Evolutionary conservation across 495 filamentous ascomycete genomes (phyloP), one percentile per base, ranked within the genome.

Genomic region (Choiromyces venosus): DNA sequence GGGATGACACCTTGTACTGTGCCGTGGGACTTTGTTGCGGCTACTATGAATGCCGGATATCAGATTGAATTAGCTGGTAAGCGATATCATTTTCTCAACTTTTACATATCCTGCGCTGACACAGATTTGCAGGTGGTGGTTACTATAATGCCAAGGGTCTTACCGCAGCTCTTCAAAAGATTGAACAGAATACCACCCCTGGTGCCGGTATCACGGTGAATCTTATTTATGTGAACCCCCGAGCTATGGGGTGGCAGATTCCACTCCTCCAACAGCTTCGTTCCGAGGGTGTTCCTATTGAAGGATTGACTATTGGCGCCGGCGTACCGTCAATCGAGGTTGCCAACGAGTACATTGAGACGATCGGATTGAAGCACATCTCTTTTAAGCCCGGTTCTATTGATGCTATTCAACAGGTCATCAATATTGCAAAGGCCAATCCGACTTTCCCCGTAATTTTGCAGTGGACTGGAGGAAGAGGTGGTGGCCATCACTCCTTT

Each of bases 221-320:
- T 81, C 82, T 99, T 71, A 99, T 99, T 81, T 99, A 99, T 79
- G 95, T 97, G 80, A 96, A 94, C 81, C 95, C 95, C 21, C 88
- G 91, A 69, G 93, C 94, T 40, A 99, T 99, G 94, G 91, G 85
- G 37, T 99, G 95, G 95, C 95, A 99, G 82, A 96, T 98, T 66
- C 94, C 95, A 65, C 85, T 99, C 37, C 89, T 99, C 74, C 91
- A 88, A 66, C 89, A 91, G 73, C 86, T 99, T 56, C 88, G 94
- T 65, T 87, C 91, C 19, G 92, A 96, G 71, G 95, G 95, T 75
- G 89, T 96, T 42, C 95, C 95, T 6, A 92, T 99, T 73, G 93
- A 98, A 78, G 95, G 95, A 79, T 86, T 99, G 46, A 95, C 94
- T 18, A 97, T 97, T 73, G 94, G 94, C 74, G 94, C 94, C 33